Base-by-base conservation (phyloP, 345 rosid species). In the Lumnitzera racemosa region DNA sequence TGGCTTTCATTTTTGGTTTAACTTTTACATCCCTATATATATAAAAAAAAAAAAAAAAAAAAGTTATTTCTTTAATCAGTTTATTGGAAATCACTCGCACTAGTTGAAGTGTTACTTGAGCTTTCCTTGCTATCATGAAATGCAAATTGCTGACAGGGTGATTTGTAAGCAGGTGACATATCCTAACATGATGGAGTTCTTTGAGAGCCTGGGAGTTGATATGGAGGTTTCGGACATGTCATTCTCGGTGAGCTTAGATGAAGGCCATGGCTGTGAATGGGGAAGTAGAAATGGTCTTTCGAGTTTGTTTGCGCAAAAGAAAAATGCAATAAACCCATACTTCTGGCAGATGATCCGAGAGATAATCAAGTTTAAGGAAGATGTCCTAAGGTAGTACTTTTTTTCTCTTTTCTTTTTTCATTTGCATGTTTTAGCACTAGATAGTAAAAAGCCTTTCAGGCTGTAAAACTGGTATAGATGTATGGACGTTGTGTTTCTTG, bases 181-280 rank as follows among this genome's bases (percentile, higher is more conserved):
- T 75, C 98, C 98, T 60, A 91, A 91, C 66, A 88, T 84, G 98
- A 79, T 86, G 91, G 91, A 88, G 41, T 80, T 88, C 61, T 91
- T 88, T 41, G 96, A 91, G 80, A 79, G 46, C 24, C 90, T 86
- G 16, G 92, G 92, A 56, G 80, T 88, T 43, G 95, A 86, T 2
- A 84, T 88, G 96, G 95, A 86, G 72, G 24, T 71, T 20, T 86
- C 91, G 2, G 96, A 86, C 64, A 83, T 87, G 98, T 86, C 98
- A 24, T 85, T 91, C 52, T 72, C 98, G 0, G 95, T 85, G 14
- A 91, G 98, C 78, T 75, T 87, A 61, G 90, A 91, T 12, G 61
- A 75, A 46, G 95, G 96, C 24, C 61, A 49, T 52, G 96, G 96
- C 47, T 86, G 72, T 46, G 98, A 91, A 75, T 91, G 98, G 96